phyloP scores from a whole-genome alignment of 164 flowering plant species.

The Vitis labrusca region DNA sequence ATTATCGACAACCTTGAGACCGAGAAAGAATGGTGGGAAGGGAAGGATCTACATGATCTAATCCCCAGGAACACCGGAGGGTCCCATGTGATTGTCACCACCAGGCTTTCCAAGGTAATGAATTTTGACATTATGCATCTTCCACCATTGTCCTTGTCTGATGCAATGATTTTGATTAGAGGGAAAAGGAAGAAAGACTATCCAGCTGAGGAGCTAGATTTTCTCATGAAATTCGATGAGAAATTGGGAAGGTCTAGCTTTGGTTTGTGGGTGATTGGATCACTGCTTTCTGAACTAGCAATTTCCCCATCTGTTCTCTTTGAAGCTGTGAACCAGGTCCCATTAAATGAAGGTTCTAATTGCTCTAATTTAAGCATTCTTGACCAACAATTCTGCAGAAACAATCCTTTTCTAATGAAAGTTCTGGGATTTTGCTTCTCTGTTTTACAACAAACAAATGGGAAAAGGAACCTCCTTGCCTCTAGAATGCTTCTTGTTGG shows the following conservation, averaged over 20 bases:
- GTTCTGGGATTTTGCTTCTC: constrained; percentile 45
- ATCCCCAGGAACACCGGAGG: constrained; percentile 86
- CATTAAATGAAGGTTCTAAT: constrained; percentile 30
- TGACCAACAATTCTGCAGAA: constrained; percentile 64
- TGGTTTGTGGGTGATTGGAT: constrained; percentile 70
- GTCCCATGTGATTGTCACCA: constrained; percentile 77
- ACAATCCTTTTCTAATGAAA: constrained; percentile 66
- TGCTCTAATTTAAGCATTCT: constrained; percentile 21
- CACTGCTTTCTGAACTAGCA: constrained; percentile 69
- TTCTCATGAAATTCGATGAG: constrained; percentile 58
- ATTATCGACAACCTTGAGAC: constrained; percentile 85
- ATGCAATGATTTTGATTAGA: constrained; percentile 62
- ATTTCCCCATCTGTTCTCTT: constrained; percentile 67
- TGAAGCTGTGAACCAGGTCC: constrained; percentile 57
- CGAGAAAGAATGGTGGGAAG: constrained; percentile 93
- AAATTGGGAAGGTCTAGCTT: constrained; percentile 61
- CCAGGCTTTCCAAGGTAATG: constrained; percentile 69
- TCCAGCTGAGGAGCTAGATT: constrained; percentile 52
- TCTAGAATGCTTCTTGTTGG: constrained; percentile 78
- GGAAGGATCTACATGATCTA: constrained; percentile 71
- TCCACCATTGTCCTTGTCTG: constrained; percentile 47
- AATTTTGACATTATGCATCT: constrained; percentile 63
- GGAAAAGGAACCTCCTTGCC: constrained; percentile 47
- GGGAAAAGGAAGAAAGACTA: constrained; percentile 71
- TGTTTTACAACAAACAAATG: constrained; percentile 51